A percentile compares a stretch with the other conserved stretches of the same genome.
Conservation (phyloP, 192 early-diverging fungal species). For the Mortierella antarctica region DNA sequence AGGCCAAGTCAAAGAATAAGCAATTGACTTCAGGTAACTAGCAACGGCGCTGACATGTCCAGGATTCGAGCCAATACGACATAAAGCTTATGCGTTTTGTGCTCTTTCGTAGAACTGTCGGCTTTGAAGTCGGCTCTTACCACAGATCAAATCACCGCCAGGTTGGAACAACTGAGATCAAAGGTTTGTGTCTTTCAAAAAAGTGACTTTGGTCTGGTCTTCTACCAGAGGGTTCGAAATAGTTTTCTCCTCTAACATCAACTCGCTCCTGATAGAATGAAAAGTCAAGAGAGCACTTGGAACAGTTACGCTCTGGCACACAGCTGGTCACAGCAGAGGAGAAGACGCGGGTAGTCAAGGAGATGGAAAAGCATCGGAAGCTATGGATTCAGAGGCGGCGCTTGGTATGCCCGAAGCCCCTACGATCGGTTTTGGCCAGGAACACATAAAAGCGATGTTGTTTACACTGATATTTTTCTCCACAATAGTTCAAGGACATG, state of each 20-base stretch:
- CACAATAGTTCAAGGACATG: constrained; percentile 55
- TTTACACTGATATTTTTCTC: neutral
- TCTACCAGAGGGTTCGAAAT: neutral
- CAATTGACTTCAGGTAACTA: constrained; percentile 53
- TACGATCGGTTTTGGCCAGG: neutral
- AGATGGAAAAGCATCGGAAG: constrained; percentile 51
- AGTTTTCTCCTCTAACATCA: neutral
- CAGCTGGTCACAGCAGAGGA: constrained; percentile 50
- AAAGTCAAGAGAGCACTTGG: constrained; percentile 46
- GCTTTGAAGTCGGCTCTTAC: constrained; percentile 52
- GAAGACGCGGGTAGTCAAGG: constrained; percentile 38
- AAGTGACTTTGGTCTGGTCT: neutral
- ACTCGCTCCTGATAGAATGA: constrained; percentile 41
- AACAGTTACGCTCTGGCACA: constrained; percentile 41
- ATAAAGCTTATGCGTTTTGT: neutral
- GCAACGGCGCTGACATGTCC: too few relatives aligned
- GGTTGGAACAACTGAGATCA: constrained; percentile 10
- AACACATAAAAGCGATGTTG: neutral
- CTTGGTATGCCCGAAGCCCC: constrained; percentile 37
- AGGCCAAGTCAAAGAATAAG: constrained; percentile 65
- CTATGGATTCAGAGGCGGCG: constrained; percentile 54
- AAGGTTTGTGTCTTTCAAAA: constrained; percentile 13
- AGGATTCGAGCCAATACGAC: too few relatives aligned
- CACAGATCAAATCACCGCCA: constrained; percentile 45
- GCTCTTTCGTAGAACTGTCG: constrained; percentile 56